A percentile compares a stretch with the other conserved stretches of the same genome.
These are phyloP conservation scores for Trichoderma sp. DNA, from an alignment of 2,329 filamentous ascomycete genomes.

Conservation along the genomic window DNA sequence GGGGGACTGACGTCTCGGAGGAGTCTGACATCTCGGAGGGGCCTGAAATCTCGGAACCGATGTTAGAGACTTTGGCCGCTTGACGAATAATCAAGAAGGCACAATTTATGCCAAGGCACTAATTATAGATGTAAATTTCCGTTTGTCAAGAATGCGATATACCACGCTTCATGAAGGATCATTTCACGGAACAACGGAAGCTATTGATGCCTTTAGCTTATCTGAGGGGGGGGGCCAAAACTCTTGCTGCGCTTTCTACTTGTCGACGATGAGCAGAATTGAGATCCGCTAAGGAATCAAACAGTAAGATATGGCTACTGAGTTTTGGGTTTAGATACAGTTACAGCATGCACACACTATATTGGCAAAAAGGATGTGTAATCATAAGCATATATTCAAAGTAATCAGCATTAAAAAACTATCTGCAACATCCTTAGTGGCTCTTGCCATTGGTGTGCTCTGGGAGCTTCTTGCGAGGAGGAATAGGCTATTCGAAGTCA, in stretches of 20 bases:
- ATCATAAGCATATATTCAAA: not conserved
- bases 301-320: not conserved
- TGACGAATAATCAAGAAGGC: not conserved
- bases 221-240: too few species aligned
- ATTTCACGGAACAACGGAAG: too few species aligned
- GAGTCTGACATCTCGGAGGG: not conserved
- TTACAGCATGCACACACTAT: not conserved
- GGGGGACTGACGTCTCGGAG: not conserved
- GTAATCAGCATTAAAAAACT: not conserved
- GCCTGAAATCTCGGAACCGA: not conserved
- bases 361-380: not conserved
- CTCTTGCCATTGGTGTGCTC: not conserved
- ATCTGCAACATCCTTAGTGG: not conserved
- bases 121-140: not conserved
- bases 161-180: not conserved
- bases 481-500: not conserved
- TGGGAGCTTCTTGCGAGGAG: not conserved
- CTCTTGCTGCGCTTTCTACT: too few species aligned
- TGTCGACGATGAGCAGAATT: not conserved
- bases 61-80: not conserved
- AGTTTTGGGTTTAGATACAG: fast-evolving
- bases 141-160: not conserved
- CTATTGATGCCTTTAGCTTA: too few species aligned
- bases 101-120: not conserved
- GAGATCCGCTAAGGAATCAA: not conserved